These are phyloP conservation scores for Elymus sibiricus DNA, from an alignment of 176 grass and related monocot genomes.

Conservation along the genomic window DNA sequence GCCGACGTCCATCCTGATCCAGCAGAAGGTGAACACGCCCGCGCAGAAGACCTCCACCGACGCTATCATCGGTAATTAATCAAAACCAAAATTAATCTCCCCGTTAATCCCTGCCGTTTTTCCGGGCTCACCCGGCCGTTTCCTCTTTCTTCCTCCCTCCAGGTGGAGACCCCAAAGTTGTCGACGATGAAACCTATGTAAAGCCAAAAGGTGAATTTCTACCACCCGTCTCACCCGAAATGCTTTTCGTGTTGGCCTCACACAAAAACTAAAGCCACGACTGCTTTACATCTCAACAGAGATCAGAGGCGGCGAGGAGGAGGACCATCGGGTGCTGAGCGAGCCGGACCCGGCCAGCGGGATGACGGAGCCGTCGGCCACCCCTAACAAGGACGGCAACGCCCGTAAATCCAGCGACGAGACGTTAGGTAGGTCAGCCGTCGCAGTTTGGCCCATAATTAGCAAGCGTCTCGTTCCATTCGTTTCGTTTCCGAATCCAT, in stretches of 20 bases:
- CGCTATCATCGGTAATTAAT: constrained; percentile 27
- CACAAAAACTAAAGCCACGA: not conserved
- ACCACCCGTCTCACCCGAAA: not conserved
- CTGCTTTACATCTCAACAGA: constrained; percentile 10
- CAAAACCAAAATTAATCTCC: not conserved
- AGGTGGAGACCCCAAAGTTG: constrained; percentile 48
- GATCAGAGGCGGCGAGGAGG: constrained; percentile 19
- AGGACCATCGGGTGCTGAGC: constrained; percentile 36
- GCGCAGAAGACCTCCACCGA: constrained; percentile 2
- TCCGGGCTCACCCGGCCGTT: not conserved
- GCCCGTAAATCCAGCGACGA: not conserved
- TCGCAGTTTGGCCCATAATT: constrained; percentile 27
- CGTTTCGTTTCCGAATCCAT: not conserved
- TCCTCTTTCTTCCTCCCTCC: not conserved
- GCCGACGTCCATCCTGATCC: constrained; percentile 42
- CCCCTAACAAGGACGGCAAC: constrained; percentile 1
- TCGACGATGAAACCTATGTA: constrained; percentile 38
- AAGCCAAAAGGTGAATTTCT: constrained; percentile 33
- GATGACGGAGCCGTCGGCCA: constrained; percentile 27
- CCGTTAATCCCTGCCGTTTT: not conserved
- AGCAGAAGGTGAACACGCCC: constrained; percentile 26
- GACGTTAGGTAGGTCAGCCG: constrained; percentile 36
- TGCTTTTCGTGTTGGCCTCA: not conserved
- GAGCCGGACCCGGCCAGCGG: constrained; percentile 51
- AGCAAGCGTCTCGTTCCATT: not conserved